These are phyloP conservation scores for Camellia sinensis DNA, from an alignment of 148 eudicot genomes.

Conservation along the genomic window DNA sequence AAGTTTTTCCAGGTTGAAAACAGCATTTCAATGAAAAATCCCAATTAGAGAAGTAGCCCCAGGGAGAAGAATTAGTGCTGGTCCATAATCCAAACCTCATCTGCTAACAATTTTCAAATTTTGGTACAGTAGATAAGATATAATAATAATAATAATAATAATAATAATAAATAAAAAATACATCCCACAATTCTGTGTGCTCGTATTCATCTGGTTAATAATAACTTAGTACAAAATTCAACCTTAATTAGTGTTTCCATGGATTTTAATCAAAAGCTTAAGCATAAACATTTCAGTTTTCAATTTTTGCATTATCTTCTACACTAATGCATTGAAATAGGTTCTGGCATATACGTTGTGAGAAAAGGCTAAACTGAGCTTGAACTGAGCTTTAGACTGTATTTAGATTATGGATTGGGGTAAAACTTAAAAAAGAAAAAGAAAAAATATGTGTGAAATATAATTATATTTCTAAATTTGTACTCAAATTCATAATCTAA, in stretches of 20 bases:
- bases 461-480: no score
- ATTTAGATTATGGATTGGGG: no score
- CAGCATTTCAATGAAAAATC: background rate
- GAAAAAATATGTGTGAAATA: no score
- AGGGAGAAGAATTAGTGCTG: background rate
- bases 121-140: background rate
- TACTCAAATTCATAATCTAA: no score
- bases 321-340: no score
- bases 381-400: no score
- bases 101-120: constrained; percentile 5
- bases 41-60: background rate
- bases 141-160: background rate
- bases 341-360: no score
- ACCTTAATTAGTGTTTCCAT: no score
- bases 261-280: constrained; percentile 16
- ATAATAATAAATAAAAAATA: background rate
- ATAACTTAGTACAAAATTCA: background rate
- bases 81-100: constrained; percentile 7
- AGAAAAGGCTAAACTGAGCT: no score
- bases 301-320: no score
- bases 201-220: background rate
- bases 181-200: background rate
- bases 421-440: no score
- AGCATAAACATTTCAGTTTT: no score
- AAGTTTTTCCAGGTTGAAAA: background rate